Evolutionary conservation across 2,329 filamentous ascomycete genomes (phyloP).

Genomic region (Raffaelea ambrosiae): DNA sequence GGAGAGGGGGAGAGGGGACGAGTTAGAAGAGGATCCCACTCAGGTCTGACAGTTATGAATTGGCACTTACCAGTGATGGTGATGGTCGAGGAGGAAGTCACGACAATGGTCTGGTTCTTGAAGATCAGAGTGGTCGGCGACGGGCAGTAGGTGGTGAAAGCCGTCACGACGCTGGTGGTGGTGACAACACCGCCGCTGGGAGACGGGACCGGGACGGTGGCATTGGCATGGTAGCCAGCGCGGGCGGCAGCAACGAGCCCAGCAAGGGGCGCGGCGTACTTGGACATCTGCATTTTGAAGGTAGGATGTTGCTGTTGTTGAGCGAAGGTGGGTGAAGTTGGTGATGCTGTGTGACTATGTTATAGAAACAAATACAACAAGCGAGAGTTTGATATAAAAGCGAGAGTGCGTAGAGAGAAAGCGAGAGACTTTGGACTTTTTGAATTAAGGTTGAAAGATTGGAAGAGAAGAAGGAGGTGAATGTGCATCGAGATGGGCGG

Average conservation of each 20-base stretch:
- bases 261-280: constrained; percentile 8
- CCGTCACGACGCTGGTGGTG: constrained; percentile 39
- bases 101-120: constrained; percentile 60
- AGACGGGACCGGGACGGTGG: not conserved
- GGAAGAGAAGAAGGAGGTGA: not conserved
- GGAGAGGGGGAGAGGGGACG: no score
- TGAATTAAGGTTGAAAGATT: not conserved
- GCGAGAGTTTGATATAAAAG: not conserved
- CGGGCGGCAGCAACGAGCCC: constrained; percentile 8
- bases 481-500: not conserved
- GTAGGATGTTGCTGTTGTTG: no score
- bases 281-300: constrained; percentile 11
- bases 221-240: not conserved
- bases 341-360: not conserved
- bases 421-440: constrained; percentile 8
- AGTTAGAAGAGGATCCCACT: no score
- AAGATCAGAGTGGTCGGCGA: constrained; percentile 53
- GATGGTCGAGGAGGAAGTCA: constrained; percentile 13
- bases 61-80: constrained; percentile 12
- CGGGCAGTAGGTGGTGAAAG: constrained; percentile 68
- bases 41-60: no score
- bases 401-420: constrained; percentile 7
- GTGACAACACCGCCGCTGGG: constrained; percentile 1
- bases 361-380: not conserved
- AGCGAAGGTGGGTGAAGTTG: not conserved